These are phyloP conservation scores for Dimocarpus longan DNA, from an alignment of 345 rosid genomes.

Conservation along the genomic window DNA sequence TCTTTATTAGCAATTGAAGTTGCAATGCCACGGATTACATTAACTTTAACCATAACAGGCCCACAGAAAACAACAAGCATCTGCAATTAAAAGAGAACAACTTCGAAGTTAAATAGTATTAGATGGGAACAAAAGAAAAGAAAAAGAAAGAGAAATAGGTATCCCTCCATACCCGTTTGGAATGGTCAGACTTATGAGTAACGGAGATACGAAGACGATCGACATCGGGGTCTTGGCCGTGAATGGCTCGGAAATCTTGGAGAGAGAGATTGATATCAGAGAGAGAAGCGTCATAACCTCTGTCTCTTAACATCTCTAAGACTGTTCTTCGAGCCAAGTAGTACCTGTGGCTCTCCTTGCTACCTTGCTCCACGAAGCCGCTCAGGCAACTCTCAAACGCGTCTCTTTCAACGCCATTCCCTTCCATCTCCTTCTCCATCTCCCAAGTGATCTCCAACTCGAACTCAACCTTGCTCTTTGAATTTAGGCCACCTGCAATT, in stretches of 20 bases:
- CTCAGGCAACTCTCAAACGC: slow-evolving; percentile 44
- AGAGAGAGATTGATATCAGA: slow-evolving; percentile 73
- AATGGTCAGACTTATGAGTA: slow-evolving; percentile 50
- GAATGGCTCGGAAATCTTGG: slow-evolving; percentile 55
- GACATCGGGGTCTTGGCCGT: slow-evolving; percentile 58
- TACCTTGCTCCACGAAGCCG: slow-evolving; percentile 57
- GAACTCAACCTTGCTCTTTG: no score
- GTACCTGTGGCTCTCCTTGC: slow-evolving; percentile 71
- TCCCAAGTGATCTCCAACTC: background rate
- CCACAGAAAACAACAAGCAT: slow-evolving; percentile 68
- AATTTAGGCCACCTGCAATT: no score
- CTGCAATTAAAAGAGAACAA: slow-evolving; percentile 42
- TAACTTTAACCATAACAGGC: slow-evolving; percentile 66
- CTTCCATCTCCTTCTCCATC: slow-evolving; percentile 29
- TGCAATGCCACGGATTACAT: slow-evolving; percentile 56
- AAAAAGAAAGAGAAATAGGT: background rate
- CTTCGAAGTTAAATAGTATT: background rate
- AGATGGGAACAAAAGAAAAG: no score
- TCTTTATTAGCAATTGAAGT: slow-evolving; percentile 60
- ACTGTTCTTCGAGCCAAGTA: slow-evolving; percentile 68
- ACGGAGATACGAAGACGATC: slow-evolving; percentile 67
- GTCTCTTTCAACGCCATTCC: slow-evolving; percentile 24
- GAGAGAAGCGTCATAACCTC: slow-evolving; percentile 67
- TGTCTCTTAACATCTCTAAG: slow-evolving; percentile 81
- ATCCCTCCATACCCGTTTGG: slow-evolving; percentile 53